phyloP scores from a whole-genome alignment of 2,329 filamentous ascomycete genomes.

The Polychaeton citri region DNA sequence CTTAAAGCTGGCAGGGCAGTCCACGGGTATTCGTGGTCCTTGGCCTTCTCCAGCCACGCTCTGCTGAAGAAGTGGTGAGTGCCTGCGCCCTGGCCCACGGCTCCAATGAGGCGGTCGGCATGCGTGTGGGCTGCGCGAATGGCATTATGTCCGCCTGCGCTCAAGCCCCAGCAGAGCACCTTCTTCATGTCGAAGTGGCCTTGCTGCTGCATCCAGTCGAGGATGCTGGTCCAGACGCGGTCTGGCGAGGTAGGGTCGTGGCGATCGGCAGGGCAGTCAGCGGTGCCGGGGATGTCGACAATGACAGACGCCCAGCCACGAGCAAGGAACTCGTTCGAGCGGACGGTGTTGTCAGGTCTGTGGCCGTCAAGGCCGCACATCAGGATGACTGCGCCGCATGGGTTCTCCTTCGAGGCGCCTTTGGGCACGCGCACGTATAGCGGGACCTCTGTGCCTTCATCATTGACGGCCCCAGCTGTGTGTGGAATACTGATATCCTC shows the following conservation, averaged over 20 bases:
- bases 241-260: conserved; percentile 47
- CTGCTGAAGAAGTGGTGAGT: conserved; percentile 47
- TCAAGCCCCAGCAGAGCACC: conserved; percentile 52
- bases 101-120: conserved; percentile 37
- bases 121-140: conserved; percentile 55
- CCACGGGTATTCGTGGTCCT: conserved; percentile 47
- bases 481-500: conserved; percentile 27
- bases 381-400: conserved; percentile 39
- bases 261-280: conserved; percentile 52
- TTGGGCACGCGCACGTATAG: conserved; percentile 26
- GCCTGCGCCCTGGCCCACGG: conserved; percentile 50
- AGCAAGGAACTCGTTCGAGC: conserved; percentile 47
- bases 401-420: conserved; percentile 16
- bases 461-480: conserved; percentile 19
- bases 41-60: conserved; percentile 48
- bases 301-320: conserved; percentile 52
- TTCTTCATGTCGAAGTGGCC: conserved; percentile 42
- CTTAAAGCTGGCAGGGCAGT: conserved; percentile 32
- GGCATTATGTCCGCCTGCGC: conserved; percentile 55
- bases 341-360: conserved; percentile 47
- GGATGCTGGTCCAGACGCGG: conserved; percentile 47
- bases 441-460: conserved; percentile 25
- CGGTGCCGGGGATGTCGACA: conserved; percentile 53
- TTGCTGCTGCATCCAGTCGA: conserved; percentile 45
- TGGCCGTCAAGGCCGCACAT: conserved; percentile 52